Evolutionary conservation across 1,284 basidiomycete genomes (phyloP).

Genomic region (Lentinus polychrous): DNA sequence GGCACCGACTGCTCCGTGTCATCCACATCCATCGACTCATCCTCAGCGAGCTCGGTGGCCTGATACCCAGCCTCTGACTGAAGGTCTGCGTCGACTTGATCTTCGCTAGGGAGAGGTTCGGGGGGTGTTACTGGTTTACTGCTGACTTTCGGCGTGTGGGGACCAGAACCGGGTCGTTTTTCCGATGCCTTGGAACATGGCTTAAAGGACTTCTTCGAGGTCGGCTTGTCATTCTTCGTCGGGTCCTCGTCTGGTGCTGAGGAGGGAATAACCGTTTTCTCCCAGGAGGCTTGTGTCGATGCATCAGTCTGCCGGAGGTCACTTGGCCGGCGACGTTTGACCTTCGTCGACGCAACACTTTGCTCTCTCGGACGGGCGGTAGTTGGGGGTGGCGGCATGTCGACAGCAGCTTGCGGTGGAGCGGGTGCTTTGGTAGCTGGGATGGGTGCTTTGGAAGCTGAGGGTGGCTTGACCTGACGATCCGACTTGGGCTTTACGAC

Average conservation of each 20-base stretch:
- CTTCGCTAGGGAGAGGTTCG: background rate
- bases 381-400: background rate
- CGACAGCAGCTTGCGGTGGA: background rate
- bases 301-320: background rate
- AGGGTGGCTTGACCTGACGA: background rate
- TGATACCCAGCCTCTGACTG: constrained; percentile 16
- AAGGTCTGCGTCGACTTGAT: background rate
- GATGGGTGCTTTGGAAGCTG: background rate
- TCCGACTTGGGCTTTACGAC: background rate
- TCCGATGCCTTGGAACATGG: background rate
- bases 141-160: background rate
- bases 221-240: background rate
- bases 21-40: constrained; percentile 30
- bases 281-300: background rate
- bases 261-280: constrained; percentile 44
- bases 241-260: constrained; percentile 19
- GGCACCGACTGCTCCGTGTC: constrained; percentile 9
- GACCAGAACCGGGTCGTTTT: background rate
- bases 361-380: background rate
- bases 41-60: constrained; percentile 40
- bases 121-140: constrained; percentile 2
- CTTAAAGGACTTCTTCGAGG: background rate
- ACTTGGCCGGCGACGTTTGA: background rate
- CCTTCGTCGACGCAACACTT: background rate
- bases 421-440: background rate